Percentiles rank a stretch among this genome's conserved stretches.
These are phyloP conservation scores for Penicillium flavigenum DNA, from an alignment of 495 filamentous ascomycete genomes.

Conservation along the genomic window DNA sequence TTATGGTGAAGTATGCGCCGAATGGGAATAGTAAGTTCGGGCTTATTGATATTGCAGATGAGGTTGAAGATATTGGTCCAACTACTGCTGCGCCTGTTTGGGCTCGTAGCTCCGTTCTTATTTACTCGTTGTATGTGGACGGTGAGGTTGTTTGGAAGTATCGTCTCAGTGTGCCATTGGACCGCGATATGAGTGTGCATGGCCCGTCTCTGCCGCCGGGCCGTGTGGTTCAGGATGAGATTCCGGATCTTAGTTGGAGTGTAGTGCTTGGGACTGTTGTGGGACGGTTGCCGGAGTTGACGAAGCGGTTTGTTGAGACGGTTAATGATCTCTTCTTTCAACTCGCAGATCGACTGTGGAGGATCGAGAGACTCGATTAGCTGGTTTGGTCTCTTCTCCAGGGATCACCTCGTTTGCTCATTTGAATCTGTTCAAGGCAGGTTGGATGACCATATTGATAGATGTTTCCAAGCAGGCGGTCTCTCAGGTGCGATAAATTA, in stretches of 20 bases:
- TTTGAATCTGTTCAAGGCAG: background rate
- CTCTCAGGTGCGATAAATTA: background rate
- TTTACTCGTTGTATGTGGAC: slow-evolving; percentile 81
- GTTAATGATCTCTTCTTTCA: slow-evolving; percentile 13
- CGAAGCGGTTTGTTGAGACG: slow-evolving; percentile 2
- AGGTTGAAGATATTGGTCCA: slow-evolving; percentile 53
- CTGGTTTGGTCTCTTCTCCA: background rate
- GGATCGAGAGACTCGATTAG: slow-evolving; percentile 21
- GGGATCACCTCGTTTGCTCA: too few relatives aligned
- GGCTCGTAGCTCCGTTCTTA: slow-evolving; percentile 55
- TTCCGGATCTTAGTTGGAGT: slow-evolving; percentile 18
- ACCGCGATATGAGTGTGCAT: background rate
- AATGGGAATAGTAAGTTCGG: slow-evolving; percentile 91
- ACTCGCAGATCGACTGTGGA: slow-evolving; percentile 13
- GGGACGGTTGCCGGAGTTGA: slow-evolving; percentile 24
- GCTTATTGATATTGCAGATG: slow-evolving; percentile 74
- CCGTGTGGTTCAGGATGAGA: slow-evolving; percentile 31
- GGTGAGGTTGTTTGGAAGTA: slow-evolving; percentile 75
- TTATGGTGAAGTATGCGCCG: slow-evolving; percentile 80
- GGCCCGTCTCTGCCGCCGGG: slow-evolving; percentile 25
- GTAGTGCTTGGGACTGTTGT: slow-evolving; percentile 18
- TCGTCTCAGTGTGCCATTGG: slow-evolving; percentile 39
- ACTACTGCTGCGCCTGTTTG: slow-evolving; percentile 23
- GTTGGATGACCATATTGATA: background rate
- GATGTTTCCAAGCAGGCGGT: background rate